Conservation (phyloP, 345 rosid genomes). For the Cardamine resedifolia region DNA sequence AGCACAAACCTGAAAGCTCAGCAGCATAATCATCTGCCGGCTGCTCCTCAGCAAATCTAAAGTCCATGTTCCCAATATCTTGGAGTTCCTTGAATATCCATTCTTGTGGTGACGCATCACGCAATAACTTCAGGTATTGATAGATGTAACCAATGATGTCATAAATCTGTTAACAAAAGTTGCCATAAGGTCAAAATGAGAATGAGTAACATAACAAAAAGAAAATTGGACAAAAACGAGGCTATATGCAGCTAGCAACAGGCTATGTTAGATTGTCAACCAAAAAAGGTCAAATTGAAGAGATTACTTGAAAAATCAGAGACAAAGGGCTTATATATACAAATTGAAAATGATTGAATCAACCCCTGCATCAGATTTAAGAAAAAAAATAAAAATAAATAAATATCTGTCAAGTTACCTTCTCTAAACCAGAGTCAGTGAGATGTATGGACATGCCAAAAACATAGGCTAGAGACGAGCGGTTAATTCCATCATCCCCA, state of each 20-base stretch:
- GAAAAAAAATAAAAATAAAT: not conserved
- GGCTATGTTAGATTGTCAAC: conserved; percentile 12
- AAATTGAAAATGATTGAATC: conserved; percentile 6
- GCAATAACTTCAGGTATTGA: conserved; percentile 80
- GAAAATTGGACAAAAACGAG: conserved; percentile 1
- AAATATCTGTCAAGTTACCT: conserved; percentile 43
- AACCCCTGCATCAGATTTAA: not conserved
- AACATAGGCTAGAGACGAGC: conserved; percentile 81
- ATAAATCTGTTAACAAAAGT: conserved; percentile 54
- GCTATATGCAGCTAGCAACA: conserved; percentile 10
- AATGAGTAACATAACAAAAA: conserved; percentile 16
- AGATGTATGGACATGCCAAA: conserved; percentile 86
- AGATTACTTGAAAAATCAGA: not conserved
- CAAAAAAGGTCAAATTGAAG: not conserved
- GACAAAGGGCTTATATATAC: conserved; percentile 10
- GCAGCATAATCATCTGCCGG: conserved; percentile 98
- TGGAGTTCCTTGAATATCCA: conserved; percentile 99
- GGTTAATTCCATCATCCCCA: conserved; percentile 84
- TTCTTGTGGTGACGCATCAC: conserved; percentile 75
- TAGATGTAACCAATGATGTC: conserved; percentile 79
- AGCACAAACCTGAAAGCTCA: conserved; percentile 77
- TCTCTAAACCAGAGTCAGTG: conserved; percentile 89
- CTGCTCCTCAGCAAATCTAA: conserved; percentile 91
- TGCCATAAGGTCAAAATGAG: conserved; percentile 15
- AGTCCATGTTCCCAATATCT: conserved; percentile 92